These are phyloP conservation scores for Paraphoma sp. DNA, from an alignment of 2,329 filamentous ascomycete species.

Conservation along the genomic window DNA sequence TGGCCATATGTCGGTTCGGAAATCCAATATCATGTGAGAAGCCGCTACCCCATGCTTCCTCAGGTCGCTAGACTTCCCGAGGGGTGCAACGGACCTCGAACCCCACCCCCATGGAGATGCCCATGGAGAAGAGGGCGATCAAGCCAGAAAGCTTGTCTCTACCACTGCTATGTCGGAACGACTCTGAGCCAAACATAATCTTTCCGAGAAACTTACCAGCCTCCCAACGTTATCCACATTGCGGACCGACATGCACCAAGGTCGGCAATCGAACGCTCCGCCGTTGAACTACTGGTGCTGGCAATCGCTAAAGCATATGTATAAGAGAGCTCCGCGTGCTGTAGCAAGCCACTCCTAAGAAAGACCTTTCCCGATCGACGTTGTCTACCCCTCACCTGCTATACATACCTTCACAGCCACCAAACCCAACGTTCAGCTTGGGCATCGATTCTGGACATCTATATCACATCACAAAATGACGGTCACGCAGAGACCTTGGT, in stretches of 20 bases:
- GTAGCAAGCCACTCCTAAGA: slow-evolving; percentile 6
- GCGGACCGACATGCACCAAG: slow-evolving; percentile 1
- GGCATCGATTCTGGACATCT: neutral
- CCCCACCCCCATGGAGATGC: slow-evolving; percentile 14
- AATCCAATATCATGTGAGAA: neutral
- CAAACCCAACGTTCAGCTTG: neutral
- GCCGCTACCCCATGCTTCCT: slow-evolving; percentile 10
- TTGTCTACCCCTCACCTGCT: slow-evolving; percentile 4
- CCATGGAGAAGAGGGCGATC: slow-evolving; percentile 3
- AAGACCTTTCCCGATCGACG: slow-evolving; percentile 4
- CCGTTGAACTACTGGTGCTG: neutral
- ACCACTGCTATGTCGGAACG: slow-evolving; percentile 16
- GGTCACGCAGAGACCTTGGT: slow-evolving; percentile 55
- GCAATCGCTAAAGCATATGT: slow-evolving; percentile 1
- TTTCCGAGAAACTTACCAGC: slow-evolving; percentile 15
- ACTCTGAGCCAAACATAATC: slow-evolving; percentile 14
- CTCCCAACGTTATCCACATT: neutral
- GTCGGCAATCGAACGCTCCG: neutral
- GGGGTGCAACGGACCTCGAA: slow-evolving; percentile 2
- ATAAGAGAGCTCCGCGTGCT: slow-evolving; percentile 14
- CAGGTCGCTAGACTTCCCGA: slow-evolving; percentile 12
- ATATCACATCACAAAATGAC: slow-evolving; percentile 30
- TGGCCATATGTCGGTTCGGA: slow-evolving; percentile 25
- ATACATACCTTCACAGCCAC: slow-evolving; percentile 3
- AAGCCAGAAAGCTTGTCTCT: neutral